Base-by-base conservation (phyloP, 768 basidiomycete genomes). In the Macrocybe gigantea region DNA sequence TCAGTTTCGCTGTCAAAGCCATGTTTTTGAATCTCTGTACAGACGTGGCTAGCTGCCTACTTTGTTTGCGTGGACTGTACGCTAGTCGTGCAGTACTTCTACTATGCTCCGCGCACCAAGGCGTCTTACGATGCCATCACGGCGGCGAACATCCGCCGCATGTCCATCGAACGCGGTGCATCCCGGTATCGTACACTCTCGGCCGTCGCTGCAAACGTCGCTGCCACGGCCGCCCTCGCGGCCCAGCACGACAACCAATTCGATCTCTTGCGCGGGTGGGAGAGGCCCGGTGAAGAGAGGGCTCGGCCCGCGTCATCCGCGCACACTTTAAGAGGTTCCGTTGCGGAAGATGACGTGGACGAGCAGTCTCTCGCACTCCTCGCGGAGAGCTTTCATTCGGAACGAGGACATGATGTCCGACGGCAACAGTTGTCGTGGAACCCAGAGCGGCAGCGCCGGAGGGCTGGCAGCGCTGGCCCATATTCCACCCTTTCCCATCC, bases 31-130 rank as follows among this genome's bases (percentile, higher is more conserved):
- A 29, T 33, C 15, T 14, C 45, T 10, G 33, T 41, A 38, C 46
- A 96, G 91, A 95, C 82, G 37, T 90, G 82, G 62, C 88, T 99
- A 39, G 95, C 96, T 2, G 74, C 75, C 0, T 99, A 99, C 64
- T 99, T 97, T 61, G 86, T 88, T 58, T 68, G 77, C 47, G 78
- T 98, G 44, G 96, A 99, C 64, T 68, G 81, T 43, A 70, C 74
- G 31, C 74, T 98, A 22, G 69, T 94, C 39, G 62, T 59, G 6
- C 95, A 99, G 62, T 98, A 84, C 68, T 70, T 83, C 59, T 88
- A 95, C 67, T 95, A 93, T 58, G 65, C 71, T 37, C 60, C 63
- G 15, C 60, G 64, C 12, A 60, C 64, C 32, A 70, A 68, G 44
- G 64, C 70, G 6, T 53, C 64, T 15, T 61, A 72, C 45, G 55